Evolutionary conservation across 768 basidiomycete genomes (phyloP).

Genomic region (Trametes cubensis): DNA sequence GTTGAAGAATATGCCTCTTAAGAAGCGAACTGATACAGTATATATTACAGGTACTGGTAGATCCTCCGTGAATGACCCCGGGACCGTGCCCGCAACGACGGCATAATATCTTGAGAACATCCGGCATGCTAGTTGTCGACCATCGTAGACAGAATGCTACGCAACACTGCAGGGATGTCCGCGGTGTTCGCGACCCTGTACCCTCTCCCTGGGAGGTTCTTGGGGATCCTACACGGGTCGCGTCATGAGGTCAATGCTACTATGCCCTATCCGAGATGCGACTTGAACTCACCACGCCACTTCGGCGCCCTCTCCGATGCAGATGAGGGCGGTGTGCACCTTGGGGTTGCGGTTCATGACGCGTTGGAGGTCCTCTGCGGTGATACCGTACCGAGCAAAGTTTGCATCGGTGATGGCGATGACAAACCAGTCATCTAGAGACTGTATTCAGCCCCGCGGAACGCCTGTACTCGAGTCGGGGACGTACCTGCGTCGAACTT

Average conservation of each 20-base stretch:
- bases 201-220: constrained; percentile 60
- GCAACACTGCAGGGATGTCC: constrained; percentile 64
- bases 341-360: constrained; percentile 64
- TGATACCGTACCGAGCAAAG: constrained; percentile 64
- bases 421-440: constrained; percentile 68
- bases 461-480: not conserved
- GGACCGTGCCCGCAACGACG: too few species aligned
- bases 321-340: constrained; percentile 67
- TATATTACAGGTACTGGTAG: too few species aligned
- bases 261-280: not conserved
- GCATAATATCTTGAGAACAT: too few species aligned
- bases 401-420: constrained; percentile 75
- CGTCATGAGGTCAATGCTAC: not conserved
- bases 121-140: constrained; percentile 25
- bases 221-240: constrained; percentile 51
- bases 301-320: constrained; percentile 71
- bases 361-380: constrained; percentile 56
- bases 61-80: too few species aligned
- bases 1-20: too few species aligned
- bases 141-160: constrained; percentile 54
- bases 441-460: not conserved
- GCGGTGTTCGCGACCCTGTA: constrained; percentile 63
- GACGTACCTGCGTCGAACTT: constrained; percentile 61
- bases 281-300: constrained; percentile 51
- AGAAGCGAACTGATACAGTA: too few species aligned